Conservation (phyloP, 2,329 filamentous ascomycete genomes). For the Penicillium sp. region DNA sequence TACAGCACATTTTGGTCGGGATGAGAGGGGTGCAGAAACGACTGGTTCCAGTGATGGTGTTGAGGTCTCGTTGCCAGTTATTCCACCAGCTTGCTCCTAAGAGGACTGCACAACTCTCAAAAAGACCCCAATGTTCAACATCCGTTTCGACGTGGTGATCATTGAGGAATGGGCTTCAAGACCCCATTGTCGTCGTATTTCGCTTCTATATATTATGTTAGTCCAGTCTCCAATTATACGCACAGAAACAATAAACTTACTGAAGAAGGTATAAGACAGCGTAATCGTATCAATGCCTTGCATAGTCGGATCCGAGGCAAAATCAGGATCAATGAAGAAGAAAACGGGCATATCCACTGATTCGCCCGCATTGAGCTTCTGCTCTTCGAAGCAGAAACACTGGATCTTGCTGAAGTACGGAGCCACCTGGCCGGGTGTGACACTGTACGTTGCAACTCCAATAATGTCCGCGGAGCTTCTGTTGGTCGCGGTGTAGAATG, state of each 20-base stretch:
- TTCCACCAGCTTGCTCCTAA: neutral
- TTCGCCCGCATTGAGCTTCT: slow-evolving; percentile 89
- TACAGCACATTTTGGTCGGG: slow-evolving; percentile 20
- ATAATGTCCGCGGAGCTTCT: slow-evolving; percentile 88
- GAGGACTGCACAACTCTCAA: no score
- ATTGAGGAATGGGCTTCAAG: slow-evolving; percentile 53
- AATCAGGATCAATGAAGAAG: slow-evolving; percentile 96
- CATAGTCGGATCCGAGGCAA: slow-evolving; percentile 89
- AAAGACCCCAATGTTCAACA: neutral
- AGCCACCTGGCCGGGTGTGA: slow-evolving; percentile 90
- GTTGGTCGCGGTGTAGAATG: slow-evolving; percentile 97
- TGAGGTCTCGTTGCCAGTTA: neutral
- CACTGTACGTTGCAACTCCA: slow-evolving; percentile 94
- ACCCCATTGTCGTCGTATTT: slow-evolving; percentile 78
- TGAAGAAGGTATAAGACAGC: slow-evolving; percentile 96
- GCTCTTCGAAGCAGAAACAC: slow-evolving; percentile 98
- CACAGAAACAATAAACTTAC: slow-evolving; percentile 50
- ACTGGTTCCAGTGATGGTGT: neutral
- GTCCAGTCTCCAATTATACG: neutral
- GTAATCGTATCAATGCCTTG: slow-evolving; percentile 91
- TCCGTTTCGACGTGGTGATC: slow-evolving; percentile 1
- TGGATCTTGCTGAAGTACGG: slow-evolving; percentile 99
- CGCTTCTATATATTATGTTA: slow-evolving; percentile 60
- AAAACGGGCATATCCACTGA: slow-evolving; percentile 99
- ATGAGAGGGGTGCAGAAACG: slow-evolving; percentile 11